A percentile compares a stretch with the other conserved stretches of the same genome.
phyloP scores from a whole-genome alignment of 106 monocot species.

The Chionographis japonica region DNA sequence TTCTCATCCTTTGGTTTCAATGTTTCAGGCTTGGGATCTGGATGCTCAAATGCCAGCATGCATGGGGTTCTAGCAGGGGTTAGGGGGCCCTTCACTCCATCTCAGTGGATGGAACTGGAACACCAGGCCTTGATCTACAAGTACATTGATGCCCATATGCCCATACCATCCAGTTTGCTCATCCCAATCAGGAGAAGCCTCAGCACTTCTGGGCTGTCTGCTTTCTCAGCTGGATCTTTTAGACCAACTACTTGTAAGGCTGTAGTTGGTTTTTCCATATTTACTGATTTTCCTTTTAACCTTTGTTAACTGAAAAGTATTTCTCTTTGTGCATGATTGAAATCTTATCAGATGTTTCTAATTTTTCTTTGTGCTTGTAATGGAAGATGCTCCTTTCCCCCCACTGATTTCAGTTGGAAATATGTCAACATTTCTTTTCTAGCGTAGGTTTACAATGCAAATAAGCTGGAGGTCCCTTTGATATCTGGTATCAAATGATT shows the following conservation, averaged over 20 bases:
- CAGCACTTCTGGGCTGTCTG: constrained; percentile 23
- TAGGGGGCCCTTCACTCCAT: constrained; percentile 66
- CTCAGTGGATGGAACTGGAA: constrained; percentile 95
- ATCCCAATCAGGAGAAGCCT: constrained; percentile 54
- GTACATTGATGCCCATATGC: constrained; percentile 53
- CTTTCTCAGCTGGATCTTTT: constrained; percentile 37
- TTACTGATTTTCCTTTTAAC: not conserved
- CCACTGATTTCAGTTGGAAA: too few species aligned
- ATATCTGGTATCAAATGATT: too few species aligned
- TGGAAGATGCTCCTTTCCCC: too few species aligned
- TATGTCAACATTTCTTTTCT: too few species aligned
- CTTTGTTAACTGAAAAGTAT: not conserved
- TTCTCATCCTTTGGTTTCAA: not conserved
- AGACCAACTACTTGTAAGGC: constrained; percentile 37
- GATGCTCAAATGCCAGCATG: constrained; percentile 33
- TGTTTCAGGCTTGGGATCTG: constrained; percentile 17
- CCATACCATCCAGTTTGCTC: constrained; percentile 64
- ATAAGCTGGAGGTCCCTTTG: too few species aligned
- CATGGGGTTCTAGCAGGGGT: constrained; percentile 40
- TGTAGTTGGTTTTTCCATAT: not conserved
- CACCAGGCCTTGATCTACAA: constrained; percentile 88
- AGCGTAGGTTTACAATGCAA: too few species aligned
- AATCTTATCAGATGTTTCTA: too few species aligned
- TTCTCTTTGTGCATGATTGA: not conserved
- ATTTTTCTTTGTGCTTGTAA: too few species aligned